Evolutionary conservation across 164 flowering plant genomes (phyloP).

Genomic region (Kalanchoe fedtschenkoi): DNA sequence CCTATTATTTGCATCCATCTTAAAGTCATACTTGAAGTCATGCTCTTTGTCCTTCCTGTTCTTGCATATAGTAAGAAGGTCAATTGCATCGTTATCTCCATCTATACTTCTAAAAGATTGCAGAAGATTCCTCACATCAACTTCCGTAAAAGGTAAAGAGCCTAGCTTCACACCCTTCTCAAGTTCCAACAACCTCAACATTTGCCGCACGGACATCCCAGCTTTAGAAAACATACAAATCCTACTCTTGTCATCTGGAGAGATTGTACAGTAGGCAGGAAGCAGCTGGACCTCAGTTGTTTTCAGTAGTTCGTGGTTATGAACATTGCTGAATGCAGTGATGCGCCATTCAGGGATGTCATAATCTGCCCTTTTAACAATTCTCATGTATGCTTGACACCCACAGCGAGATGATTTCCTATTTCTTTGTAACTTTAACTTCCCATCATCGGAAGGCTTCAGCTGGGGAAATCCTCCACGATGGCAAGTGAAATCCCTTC

Average conservation of each 20-base stretch:
- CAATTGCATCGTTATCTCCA: conserved; percentile 56
- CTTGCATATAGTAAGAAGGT: conserved; percentile 71
- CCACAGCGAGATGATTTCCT: conserved; percentile 81
- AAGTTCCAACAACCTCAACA: conserved; percentile 70
- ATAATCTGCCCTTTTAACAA: conserved; percentile 63
- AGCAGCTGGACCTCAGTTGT: conserved; percentile 45
- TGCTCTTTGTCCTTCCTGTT: conserved; percentile 51
- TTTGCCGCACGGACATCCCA: conserved; percentile 75
- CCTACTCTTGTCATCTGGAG: conserved; percentile 67
- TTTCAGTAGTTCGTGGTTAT: conserved; percentile 70
- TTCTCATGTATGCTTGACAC: conserved; percentile 76
- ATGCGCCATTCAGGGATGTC: conserved; percentile 84
- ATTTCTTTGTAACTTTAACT: conserved; percentile 64
- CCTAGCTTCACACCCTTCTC: conserved; percentile 75
- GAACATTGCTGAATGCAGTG: conserved; percentile 63
- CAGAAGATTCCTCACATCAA: conserved; percentile 66
- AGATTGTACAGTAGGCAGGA: conserved; percentile 53
- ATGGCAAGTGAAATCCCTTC: conserved; percentile 84
- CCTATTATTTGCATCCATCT: conserved; percentile 57
- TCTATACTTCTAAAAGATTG: conserved; percentile 64
- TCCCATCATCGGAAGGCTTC: conserved; percentile 63
- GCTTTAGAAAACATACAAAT: conserved; percentile 82
- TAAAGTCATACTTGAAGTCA: conserved; percentile 54
- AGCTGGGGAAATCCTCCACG: conserved; percentile 73
- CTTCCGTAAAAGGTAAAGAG: conserved; percentile 64